phyloP scores from a whole-genome alignment of 768 basidiomycete species.

The Trametes sanguinea region DNA sequence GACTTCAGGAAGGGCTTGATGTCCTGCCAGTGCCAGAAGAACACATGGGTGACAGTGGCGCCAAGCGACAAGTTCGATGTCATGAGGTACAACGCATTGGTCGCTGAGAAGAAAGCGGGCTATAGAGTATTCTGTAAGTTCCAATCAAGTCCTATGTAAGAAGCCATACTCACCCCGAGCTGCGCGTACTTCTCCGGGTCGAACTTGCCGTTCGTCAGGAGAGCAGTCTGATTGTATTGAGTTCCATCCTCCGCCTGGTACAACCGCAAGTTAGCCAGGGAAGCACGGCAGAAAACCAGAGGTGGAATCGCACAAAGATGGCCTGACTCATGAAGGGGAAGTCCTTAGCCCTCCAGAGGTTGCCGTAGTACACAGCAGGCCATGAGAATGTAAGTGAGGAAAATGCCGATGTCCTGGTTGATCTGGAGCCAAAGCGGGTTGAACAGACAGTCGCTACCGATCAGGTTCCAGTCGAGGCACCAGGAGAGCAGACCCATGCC shows the following conservation, averaged over 20 bases:
- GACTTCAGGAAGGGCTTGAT: slow-evolving; percentile 37
- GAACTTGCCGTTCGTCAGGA: slow-evolving; percentile 45
- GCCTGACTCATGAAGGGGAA: slow-evolving; percentile 55
- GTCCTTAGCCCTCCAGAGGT: slow-evolving; percentile 58
- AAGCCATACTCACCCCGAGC: slow-evolving; percentile 26
- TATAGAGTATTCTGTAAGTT: background rate
- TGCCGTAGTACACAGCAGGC: slow-evolving; percentile 38
- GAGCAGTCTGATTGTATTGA: slow-evolving; percentile 45
- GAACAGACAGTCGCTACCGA: slow-evolving; percentile 46
- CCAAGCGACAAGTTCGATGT: slow-evolving; percentile 39
- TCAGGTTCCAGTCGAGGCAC: slow-evolving; percentile 64
- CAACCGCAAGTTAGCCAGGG: background rate
- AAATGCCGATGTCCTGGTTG: slow-evolving; percentile 32
- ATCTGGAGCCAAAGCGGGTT: slow-evolving; percentile 31
- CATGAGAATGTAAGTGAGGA: slow-evolving; percentile 37
- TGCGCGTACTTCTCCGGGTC: slow-evolving; percentile 30
- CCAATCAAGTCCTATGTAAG: background rate
- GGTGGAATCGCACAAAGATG: slow-evolving; percentile 26
- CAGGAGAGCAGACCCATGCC: slow-evolving; percentile 61
- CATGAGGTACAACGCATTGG: slow-evolving; percentile 38
- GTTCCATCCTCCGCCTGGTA: slow-evolving; percentile 28
- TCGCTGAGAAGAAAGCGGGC: slow-evolving; percentile 41
- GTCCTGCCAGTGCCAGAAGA: slow-evolving; percentile 40
- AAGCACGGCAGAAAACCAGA: background rate
- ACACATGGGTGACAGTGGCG: slow-evolving; percentile 37